These are phyloP conservation scores for Jacaranda copaia DNA, from an alignment of 257 asterid genomes.

Conservation along the genomic window DNA sequence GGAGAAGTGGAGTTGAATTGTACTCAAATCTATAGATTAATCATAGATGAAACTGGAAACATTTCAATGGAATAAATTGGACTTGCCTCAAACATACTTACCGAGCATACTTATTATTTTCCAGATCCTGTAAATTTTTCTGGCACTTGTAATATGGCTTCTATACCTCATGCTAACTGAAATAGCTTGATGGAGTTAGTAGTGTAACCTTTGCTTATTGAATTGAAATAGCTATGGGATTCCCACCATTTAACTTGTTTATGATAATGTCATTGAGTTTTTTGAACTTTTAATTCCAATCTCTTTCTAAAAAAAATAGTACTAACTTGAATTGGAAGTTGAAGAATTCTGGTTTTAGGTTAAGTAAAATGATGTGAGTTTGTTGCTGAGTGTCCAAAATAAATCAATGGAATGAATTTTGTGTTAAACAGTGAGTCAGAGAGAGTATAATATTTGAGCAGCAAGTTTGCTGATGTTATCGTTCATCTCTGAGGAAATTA, in stretches of 20 bases:
- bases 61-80: background rate
- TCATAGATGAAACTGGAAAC: background rate
- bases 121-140: background rate
- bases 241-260: background rate
- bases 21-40: background rate
- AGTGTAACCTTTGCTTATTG: background rate
- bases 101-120: background rate
- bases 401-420: background rate
- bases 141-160: background rate
- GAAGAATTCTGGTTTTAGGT: background rate
- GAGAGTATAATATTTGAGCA: background rate
- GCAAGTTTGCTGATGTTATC: background rate
- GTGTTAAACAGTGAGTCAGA: background rate
- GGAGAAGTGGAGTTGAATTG: background rate
- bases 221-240: background rate
- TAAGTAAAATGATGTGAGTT: background rate
- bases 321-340: background rate
- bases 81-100: background rate
- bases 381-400: background rate
- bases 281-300: background rate
- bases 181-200: constrained; percentile 7
- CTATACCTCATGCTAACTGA: background rate
- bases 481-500: background rate
- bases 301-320: background rate
- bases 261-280: constrained; percentile 13